phyloP scores from a whole-genome alignment of 805 yeast genomes.

The Candida maesae region DNA sequence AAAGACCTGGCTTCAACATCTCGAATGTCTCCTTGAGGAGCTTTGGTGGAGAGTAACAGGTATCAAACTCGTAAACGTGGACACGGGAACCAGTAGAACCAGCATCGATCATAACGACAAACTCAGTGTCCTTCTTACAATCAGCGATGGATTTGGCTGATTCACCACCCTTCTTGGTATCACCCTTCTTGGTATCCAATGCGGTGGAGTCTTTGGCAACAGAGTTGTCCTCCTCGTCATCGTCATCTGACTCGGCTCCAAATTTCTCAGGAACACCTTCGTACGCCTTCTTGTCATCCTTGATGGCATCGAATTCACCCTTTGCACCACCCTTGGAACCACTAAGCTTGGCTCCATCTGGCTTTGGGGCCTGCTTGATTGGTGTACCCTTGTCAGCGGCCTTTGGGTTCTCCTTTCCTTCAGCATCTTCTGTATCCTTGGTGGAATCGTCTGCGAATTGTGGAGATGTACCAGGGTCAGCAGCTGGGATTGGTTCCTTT shows the following conservation, averaged over 20 bases:
- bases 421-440: slow-evolving; percentile 7
- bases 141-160: slow-evolving; percentile 19
- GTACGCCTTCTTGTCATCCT: slow-evolving; percentile 25
- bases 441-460: slow-evolving; percentile 24
- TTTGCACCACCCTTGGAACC: slow-evolving; percentile 10
- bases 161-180: slow-evolving; percentile 14
- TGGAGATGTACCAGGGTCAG: slow-evolving; percentile 17
- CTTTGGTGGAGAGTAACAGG: slow-evolving; percentile 79
- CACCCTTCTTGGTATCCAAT: too few species aligned
- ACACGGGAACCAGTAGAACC: slow-evolving; percentile 97
- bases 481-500: slow-evolving; percentile 10
- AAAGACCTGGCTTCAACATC: slow-evolving; percentile 90
- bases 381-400: slow-evolving; percentile 26
- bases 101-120: slow-evolving; percentile 93
- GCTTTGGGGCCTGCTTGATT: slow-evolving; percentile 28
- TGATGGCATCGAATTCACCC: slow-evolving; percentile 26
- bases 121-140: slow-evolving; percentile 50
- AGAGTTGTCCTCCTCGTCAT: slow-evolving; percentile 3
- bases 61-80: slow-evolving; percentile 88
- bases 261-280: slow-evolving; percentile 30
- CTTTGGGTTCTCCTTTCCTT: slow-evolving; percentile 23
- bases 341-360: slow-evolving; percentile 15
- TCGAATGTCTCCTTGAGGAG: slow-evolving; percentile 77
- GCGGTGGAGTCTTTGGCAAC: slow-evolving; percentile 7
- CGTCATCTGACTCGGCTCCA: slow-evolving; percentile 18